These are phyloP conservation scores for Solanum peruvianum DNA, from an alignment of 257 asterid species.

Conservation along the genomic window DNA sequence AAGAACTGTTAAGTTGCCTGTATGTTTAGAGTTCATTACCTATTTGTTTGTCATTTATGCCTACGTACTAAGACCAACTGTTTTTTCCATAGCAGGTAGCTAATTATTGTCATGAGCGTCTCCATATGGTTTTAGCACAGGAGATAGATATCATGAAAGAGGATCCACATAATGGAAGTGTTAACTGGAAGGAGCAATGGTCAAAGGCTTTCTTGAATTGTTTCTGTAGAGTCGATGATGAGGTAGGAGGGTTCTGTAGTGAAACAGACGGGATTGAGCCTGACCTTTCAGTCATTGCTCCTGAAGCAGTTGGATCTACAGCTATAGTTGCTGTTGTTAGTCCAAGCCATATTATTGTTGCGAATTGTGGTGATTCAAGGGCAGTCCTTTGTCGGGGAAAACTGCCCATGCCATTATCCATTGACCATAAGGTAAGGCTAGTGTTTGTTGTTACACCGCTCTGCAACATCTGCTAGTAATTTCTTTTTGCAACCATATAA, in stretches of 20 bases:
- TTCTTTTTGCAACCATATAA: neutral
- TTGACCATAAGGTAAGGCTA: slow-evolving; percentile 64
- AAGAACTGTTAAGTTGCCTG: neutral
- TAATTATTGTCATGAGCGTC: slow-evolving; percentile 53
- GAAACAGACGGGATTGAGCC: slow-evolving; percentile 5
- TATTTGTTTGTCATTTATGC: neutral
- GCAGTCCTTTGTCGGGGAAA: slow-evolving; percentile 71
- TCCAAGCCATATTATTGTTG: slow-evolving; percentile 63
- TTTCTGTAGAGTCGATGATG: slow-evolving; percentile 64
- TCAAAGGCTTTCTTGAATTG: slow-evolving; percentile 42
- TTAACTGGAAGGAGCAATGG: slow-evolving; percentile 52
- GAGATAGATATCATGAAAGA: slow-evolving; percentile 39
- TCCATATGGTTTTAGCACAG: slow-evolving; percentile 58
- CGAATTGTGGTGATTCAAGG: slow-evolving; percentile 92
- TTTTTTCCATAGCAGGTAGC: slow-evolving; percentile 45
- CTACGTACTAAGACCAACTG: neutral
- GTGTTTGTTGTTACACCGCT: neutral
- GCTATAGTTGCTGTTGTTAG: slow-evolving; percentile 75
- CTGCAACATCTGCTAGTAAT: neutral
- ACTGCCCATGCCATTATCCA: slow-evolving; percentile 48
- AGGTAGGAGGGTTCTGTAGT: slow-evolving; percentile 48
- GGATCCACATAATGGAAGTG: slow-evolving; percentile 7
- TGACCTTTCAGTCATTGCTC: slow-evolving; percentile 37
- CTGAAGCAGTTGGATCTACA: slow-evolving; percentile 87
- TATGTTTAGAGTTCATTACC: neutral